phyloP scores from a whole-genome alignment of 768 basidiomycete genomes.

The Kwoniella sp. region DNA sequence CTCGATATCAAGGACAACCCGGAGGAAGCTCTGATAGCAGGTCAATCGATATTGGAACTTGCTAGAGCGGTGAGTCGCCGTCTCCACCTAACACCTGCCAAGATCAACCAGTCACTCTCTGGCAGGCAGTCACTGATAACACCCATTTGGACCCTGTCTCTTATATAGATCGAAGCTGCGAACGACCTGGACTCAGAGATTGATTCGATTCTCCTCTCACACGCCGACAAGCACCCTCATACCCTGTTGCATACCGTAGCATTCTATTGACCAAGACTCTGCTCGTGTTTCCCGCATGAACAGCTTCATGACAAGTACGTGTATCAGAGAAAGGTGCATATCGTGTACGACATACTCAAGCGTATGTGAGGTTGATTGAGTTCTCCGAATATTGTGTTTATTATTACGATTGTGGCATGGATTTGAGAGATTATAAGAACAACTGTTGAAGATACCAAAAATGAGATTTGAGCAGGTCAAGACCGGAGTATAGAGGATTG shows the following conservation, averaged over 20 bases:
- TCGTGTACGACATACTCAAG: not conserved
- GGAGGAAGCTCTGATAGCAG: slow-evolving; percentile 95
- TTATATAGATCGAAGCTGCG: slow-evolving; percentile 79
- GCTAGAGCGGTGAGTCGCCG: slow-evolving; percentile 73
- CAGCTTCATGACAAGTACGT: not conserved
- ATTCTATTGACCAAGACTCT: slow-evolving; percentile 63
- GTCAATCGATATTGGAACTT: slow-evolving; percentile 89
- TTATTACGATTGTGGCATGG: slow-evolving; percentile 1
- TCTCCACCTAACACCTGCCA: not conserved
- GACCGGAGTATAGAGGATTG: not conserved
- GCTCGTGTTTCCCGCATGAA: not conserved
- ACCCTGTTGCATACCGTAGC: slow-evolving; percentile 85
- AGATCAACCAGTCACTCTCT: slow-evolving; percentile 1
- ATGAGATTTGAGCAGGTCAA: not conserved
- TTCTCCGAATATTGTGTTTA: not conserved
- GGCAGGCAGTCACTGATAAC: no score
- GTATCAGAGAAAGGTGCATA: slow-evolving; percentile 1
- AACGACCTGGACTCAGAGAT: slow-evolving; percentile 91
- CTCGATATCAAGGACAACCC: slow-evolving; percentile 99
- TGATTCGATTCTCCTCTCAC: slow-evolving; percentile 76
- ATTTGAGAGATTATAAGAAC: slow-evolving; percentile 14
- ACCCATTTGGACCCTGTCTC: no score
- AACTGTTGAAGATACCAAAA: slow-evolving; percentile 22
- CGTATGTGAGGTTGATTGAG: not conserved
- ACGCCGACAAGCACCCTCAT: slow-evolving; percentile 90